A percentile compares a stretch with the other conserved stretches of the same genome.
Conservation (phyloP, 176 grass and related monocot genomes). For the Pontederia crassipes region DNA sequence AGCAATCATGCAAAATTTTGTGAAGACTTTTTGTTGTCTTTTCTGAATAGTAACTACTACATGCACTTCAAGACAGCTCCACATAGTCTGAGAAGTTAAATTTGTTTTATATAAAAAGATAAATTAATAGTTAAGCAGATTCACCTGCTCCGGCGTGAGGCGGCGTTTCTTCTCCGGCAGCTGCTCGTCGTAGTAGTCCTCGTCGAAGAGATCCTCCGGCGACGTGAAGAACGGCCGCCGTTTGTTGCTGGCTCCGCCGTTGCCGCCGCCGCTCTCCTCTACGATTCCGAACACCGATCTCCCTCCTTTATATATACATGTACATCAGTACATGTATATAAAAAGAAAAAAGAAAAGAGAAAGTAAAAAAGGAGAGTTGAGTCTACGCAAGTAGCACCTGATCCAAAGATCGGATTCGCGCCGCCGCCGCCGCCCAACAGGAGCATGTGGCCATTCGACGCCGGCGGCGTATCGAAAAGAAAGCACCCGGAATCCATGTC, state of each 20-base stretch:
- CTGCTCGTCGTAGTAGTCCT: constrained; percentile 96
- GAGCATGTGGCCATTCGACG: constrained; percentile 52
- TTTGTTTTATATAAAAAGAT: background rate
- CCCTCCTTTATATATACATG: background rate
- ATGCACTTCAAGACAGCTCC: background rate
- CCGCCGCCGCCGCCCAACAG: constrained; percentile 48
- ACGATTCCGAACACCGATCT: too few relatives aligned
- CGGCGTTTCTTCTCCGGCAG: constrained; percentile 72
- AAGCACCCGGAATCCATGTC: constrained; percentile 50
- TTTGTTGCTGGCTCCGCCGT: constrained; percentile 34
- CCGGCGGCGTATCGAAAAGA: constrained; percentile 38
- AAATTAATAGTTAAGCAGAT: background rate
- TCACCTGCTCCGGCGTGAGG: constrained; percentile 71
- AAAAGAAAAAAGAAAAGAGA: background rate
- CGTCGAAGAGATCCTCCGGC: constrained; percentile 65
- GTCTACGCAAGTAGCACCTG: constrained; percentile 16
- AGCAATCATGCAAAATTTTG: too few relatives aligned
- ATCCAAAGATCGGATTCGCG: constrained; percentile 30
- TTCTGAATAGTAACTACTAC: constrained; percentile 23
- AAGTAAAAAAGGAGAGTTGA: constrained; percentile 9
- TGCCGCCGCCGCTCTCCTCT: too few relatives aligned
- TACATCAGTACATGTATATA: background rate
- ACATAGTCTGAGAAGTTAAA: background rate
- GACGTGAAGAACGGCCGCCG: constrained; percentile 72
- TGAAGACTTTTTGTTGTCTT: too few relatives aligned